These are phyloP conservation scores for Paxillus involutus DNA, from an alignment of 768 basidiomycete species.

Conservation along the genomic window DNA sequence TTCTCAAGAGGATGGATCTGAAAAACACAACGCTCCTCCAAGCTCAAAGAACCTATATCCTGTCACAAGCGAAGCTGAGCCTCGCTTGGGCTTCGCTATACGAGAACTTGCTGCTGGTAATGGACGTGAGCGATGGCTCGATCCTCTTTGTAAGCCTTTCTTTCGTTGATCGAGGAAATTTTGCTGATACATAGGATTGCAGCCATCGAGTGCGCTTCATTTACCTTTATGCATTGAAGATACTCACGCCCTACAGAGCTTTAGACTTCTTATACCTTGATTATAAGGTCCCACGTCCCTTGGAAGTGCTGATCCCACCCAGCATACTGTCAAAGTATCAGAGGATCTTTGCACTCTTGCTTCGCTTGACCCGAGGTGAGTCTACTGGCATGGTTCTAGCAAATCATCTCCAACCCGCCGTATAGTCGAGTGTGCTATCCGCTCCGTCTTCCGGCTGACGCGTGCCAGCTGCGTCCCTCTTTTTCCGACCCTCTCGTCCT, in stretches of 20 bases:
- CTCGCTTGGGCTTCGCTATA: conserved; percentile 82
- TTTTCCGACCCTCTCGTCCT: conserved; percentile 57
- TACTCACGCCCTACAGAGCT: conserved; percentile 49
- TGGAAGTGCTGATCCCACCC: conserved; percentile 71
- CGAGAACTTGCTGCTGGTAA: conserved; percentile 65
- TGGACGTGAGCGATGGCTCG: conserved; percentile 74
- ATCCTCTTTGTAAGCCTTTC: conserved; percentile 70
- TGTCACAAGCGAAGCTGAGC: conserved; percentile 62
- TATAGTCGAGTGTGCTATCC: conserved; percentile 66
- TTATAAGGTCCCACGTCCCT: conserved; percentile 82
- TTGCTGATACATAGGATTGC: conserved; percentile 4
- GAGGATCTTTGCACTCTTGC: conserved; percentile 74
- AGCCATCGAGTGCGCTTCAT: conserved; percentile 23
- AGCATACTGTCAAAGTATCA: conserved; percentile 84
- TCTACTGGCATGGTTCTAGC: neutral
- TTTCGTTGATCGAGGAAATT: neutral
- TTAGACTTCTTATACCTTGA: conserved; percentile 89
- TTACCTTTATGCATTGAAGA: neutral
- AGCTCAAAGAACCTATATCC: conserved; percentile 35
- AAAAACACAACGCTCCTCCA: conserved; percentile 19
- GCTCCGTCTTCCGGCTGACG: conserved; percentile 66
- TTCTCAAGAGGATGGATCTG: conserved; percentile 48
- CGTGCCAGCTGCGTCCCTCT: conserved; percentile 41
- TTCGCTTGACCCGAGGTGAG: conserved; percentile 77
- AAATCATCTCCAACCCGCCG: conserved; percentile 3